phyloP scores from a whole-genome alignment of 192 early-diverging fungal species.

The Linnemannia zychae region DNA sequence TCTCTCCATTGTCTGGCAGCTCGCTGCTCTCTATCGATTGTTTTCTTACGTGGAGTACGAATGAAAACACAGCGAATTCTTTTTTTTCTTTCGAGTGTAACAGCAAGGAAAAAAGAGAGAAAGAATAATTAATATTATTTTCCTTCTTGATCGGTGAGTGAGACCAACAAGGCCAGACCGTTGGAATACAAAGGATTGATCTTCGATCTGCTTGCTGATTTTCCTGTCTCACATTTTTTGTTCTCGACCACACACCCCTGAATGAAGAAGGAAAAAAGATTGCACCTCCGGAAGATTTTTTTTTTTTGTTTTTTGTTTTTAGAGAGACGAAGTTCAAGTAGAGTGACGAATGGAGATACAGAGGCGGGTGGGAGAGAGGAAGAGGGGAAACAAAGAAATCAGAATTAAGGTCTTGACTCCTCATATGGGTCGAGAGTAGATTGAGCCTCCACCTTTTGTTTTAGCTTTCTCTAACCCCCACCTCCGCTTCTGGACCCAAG shows the following conservation, averaged over 20 bases:
- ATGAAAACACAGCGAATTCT: constrained; percentile 2
- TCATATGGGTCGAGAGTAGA: neutral
- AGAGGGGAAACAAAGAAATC: neutral
- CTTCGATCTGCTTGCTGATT: neutral
- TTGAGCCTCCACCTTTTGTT: neutral
- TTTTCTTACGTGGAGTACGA: neutral
- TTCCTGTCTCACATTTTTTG: neutral
- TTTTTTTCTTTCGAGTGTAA: neutral
- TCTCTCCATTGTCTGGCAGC: neutral
- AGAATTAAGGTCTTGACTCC: neutral
- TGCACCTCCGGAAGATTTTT: neutral
- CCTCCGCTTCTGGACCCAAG: neutral
- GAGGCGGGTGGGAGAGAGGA: too few species aligned
- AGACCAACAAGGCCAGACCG: constrained; percentile 3
- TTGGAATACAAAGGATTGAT: neutral
- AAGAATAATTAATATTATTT: neutral
- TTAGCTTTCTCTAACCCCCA: neutral
- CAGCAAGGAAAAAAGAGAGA: neutral
- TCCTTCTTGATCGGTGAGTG: neutral
- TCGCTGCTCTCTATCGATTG: neutral
- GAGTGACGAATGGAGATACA: too few species aligned
- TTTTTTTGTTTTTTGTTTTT: neutral
- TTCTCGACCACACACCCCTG: neutral
- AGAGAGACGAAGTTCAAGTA: neutral
- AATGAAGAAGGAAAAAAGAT: neutral